Evolutionary conservation across 2,329 filamentous ascomycete genomes (phyloP), one percentile per base, ranked within the genome.

Genomic region (Nemania sp.): DNA sequence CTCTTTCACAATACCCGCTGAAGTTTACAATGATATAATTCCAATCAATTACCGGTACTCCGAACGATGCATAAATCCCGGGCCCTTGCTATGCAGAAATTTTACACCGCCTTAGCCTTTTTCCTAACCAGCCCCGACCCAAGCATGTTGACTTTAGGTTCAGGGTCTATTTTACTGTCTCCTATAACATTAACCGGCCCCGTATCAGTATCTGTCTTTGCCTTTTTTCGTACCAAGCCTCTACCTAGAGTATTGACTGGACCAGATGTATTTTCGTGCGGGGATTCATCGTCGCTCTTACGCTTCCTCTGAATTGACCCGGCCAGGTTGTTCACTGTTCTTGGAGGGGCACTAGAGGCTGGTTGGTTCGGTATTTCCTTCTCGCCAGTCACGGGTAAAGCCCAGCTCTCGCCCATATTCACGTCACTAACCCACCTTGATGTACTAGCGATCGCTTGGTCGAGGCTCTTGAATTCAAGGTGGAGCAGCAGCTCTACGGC

Each of bases 351-450:
- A 20, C 57, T 60, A 2, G 67, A 64, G 0, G 70, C 47, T 0
- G 67, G 53, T 0, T 74, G 57, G 5, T 67, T 65, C 8, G 76
- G 70, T 11, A 75, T 60, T 35, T 78, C 77, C 35, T 79, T 78
- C 35, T 75, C 79, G 0, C 89, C 89, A 3, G 79, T 76, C 1
- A 90, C 79, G 0, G 80, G 78, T 8, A 84, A 75, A 0, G 86
- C 86, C 88, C 88, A 90, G 22, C 77, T 73, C 0, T 82, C 78
- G 0, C 85, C 85, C 64, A 84, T 81, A 18, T 86, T 86, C 0
- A 91, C 88, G 74, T 95, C 92, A 15, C 85, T 85, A 51, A 89
- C 84, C 92, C 92, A 96, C 61, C 91, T 87, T 59, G 79, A 81
- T 2, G 92, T 93, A 74, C 91, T 93, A 35, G 84, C 83, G 1